Base-by-base conservation (phyloP, 495 filamentous ascomycete genomes). In the Trichodelitschia bisporula region DNA sequence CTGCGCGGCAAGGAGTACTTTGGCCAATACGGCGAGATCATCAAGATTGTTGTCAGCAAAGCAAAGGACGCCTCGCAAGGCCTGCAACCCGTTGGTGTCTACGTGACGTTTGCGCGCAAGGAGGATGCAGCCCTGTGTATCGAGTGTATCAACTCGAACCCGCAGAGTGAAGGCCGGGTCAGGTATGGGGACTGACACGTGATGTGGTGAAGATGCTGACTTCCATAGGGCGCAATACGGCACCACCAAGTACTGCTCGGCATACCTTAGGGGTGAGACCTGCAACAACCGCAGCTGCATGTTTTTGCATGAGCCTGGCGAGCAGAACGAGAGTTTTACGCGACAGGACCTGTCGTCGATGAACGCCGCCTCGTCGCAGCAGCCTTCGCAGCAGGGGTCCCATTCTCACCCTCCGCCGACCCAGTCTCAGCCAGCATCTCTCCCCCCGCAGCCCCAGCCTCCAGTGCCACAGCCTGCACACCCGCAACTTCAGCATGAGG, bases 161-260 rank as follows among this genome's bases (percentile, higher is more conserved):
- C n/a, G n/a, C n/a, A n/a, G n/a, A n/a, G n/a, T n/a, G n/a, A n/a
- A n/a, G n/a, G n/a, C n/a, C n/a, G n/a, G n/a, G n/a, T n/a, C n/a
- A n/a, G n/a, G n/a, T n/a, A n/a, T n/a, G n/a, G n/a, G n/a, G n/a
- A n/a, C n/a, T n/a, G n/a, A n/a, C n/a, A n/a, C n/a, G n/a, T n/a
- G n/a, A n/a, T n/a, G n/a, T n/a, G n/a, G n/a, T n/a, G n/a, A n/a
- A n/a, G 16, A 8, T 23, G 9, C 8, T n/a, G 3, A 11, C 19
- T 19, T 30, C 18, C 4, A 18, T 30, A 72, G 84, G 44, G 89
- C 89, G 3, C 89, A 95, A 49, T 77, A 89, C 32, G 89, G 89
- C 14, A 99, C 89, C 4, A 99, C 89, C 2, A 99, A 99, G 49
- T 99, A 99, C 47, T 99, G 86, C 51, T 95, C 86, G 1, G 86